These are phyloP conservation scores for Mariannaea sp. DNA, from an alignment of 2,329 filamentous ascomycete species.

Conservation along the genomic window DNA sequence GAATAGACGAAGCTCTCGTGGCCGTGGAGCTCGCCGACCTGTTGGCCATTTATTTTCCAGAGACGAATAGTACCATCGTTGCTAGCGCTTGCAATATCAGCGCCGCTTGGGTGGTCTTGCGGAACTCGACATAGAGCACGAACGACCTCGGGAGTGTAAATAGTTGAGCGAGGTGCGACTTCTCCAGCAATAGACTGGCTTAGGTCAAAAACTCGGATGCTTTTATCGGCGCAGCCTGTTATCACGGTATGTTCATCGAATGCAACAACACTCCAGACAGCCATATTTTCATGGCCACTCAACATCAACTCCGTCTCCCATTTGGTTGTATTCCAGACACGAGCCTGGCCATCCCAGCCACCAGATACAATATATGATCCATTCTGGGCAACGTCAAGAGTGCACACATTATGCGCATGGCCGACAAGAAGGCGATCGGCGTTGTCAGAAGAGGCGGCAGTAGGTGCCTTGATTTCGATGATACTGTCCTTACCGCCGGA, in stretches of 20 bases:
- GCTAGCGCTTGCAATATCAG: conserved; percentile 91
- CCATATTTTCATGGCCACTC: conserved; percentile 72
- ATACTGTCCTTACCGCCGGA: conserved; percentile 91
- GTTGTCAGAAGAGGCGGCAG: conserved; percentile 69
- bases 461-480: conserved; percentile 83
- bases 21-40: conserved; percentile 78
- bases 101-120: conserved; percentile 74
- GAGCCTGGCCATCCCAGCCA: conserved; percentile 89
- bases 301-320: conserved; percentile 80
- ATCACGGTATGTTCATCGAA: conserved; percentile 80
- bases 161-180: conserved; percentile 57
- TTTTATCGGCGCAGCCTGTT: conserved; percentile 90
- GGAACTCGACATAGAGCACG: conserved; percentile 87
- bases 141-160: conserved; percentile 78
- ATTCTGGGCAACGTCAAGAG: conserved; percentile 76
- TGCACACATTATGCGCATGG: conserved; percentile 85
- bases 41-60: conserved; percentile 80
- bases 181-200: conserved; percentile 61
- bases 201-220: conserved; percentile 82
- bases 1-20: conserved; percentile 97
- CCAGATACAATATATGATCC: conserved; percentile 83
- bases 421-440: conserved; percentile 86
- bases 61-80: conserved; percentile 90
- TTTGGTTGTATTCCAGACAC: conserved; percentile 82
- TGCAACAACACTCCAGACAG: conserved; percentile 90